Evolutionary conservation across 2,329 filamentous ascomycete genomes (phyloP), one percentile per base, ranked within the genome.

Genomic region (Escovopsis sp.): DNA sequence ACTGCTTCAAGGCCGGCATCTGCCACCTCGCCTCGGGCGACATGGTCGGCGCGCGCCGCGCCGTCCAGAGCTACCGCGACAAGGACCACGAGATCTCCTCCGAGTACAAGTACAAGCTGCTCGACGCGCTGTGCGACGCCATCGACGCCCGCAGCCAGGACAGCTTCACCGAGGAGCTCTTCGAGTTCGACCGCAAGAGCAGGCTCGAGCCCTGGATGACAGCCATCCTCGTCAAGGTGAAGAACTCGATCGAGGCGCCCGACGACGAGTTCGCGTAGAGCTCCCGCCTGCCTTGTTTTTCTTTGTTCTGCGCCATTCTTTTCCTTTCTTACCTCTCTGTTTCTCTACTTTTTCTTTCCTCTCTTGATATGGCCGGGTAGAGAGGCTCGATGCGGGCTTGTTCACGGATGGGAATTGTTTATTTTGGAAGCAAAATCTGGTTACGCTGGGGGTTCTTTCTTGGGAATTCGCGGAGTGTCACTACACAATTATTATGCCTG

Each of bases 191-290:
- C 60, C 85, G 93, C 67, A 72, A 94, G 66, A 91, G 80, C 66
- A 91, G 91, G 70, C 67, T 96, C 56, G 88, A 95, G 59, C 91
- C 89, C 68, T 96, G 89, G 89, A 94, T 95, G 81, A 94, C 85
- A 40, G 85, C 82, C 30, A 68, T 94, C 45, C 63, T 94, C 48
- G 66, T 94, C 56, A 75, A 79, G 52, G 73, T 95, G 55, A 95
- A 95, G 79, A 80, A 80, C 54, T 71, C 71, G 42, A 93, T 94
- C 53, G 82, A 89, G 64, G 68, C 62, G 48, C 58, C 59, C 15
- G 61, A 64, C 41, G 63, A 66, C 42, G 64, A 66, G 54, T 65
- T 65, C 55, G 62, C 63, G 30, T 65, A 59, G 30, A 36, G 9
- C 12, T 12, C 15, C 15, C 15, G 15, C 15, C 15, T 15, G 15